phyloP scores from a whole-genome alignment of 768 basidiomycete species.

The Suillus fuscotomentosus region DNA sequence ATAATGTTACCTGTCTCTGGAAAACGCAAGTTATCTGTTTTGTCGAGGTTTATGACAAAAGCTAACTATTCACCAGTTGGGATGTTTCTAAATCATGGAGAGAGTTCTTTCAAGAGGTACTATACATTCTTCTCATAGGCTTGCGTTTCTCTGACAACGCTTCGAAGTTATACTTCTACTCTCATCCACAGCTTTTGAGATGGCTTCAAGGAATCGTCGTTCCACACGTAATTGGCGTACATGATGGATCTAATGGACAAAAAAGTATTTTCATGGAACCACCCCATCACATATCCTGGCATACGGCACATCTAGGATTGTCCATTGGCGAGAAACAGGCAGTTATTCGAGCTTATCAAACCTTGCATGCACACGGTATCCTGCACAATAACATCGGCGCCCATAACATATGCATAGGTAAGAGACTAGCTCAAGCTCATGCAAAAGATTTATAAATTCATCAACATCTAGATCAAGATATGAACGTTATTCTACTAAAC shows the following conservation, averaged over 20 bases:
- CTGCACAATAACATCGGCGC: slow-evolving; percentile 17
- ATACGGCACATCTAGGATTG: slow-evolving; percentile 13
- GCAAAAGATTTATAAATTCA: neutral
- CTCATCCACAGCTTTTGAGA: slow-evolving; percentile 15
- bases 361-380: slow-evolving; percentile 20
- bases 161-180: slow-evolving; percentile 16
- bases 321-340: slow-evolving; percentile 10
- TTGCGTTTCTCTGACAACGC: neutral
- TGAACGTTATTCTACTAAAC: neutral
- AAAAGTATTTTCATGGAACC: slow-evolving; percentile 18
- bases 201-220: slow-evolving; percentile 22
- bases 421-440: neutral
- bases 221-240: slow-evolving; percentile 15
- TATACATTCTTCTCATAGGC: neutral
- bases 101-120: slow-evolving; percentile 12
- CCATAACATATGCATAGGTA: slow-evolving; percentile 22
- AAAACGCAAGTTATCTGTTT: slow-evolving; percentile 12
- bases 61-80: slow-evolving; percentile 2
- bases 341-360: slow-evolving; percentile 17
- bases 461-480: neutral
- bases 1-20: slow-evolving; percentile 11
- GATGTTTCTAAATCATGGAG: slow-evolving; percentile 3
- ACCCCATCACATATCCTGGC: slow-evolving; percentile 19
- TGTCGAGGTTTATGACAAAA: neutral
- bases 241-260: slow-evolving; percentile 8